A percentile compares a stretch with the other conserved stretches of the same genome.
Evolutionary conservation across 768 basidiomycete species (phyloP).

Genomic region (Tephrocybe sp.): DNA sequence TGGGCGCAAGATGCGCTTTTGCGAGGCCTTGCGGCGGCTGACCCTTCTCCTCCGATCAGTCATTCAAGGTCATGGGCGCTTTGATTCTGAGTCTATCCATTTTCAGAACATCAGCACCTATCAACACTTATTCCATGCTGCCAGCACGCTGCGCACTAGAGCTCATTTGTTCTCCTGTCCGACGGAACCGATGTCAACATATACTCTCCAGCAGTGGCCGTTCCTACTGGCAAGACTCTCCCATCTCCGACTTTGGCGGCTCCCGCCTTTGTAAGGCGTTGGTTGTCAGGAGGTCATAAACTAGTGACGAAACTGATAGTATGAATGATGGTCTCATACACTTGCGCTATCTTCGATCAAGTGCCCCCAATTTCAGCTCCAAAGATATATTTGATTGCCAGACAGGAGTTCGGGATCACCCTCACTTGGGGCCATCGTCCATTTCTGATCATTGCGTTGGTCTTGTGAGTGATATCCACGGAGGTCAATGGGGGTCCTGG

Average conservation of each 20-base stretch:
- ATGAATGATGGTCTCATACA: constrained; percentile 13
- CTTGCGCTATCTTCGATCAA: constrained; percentile 12
- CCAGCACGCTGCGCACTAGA: constrained; percentile 8
- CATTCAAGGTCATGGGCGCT: constrained; percentile 13
- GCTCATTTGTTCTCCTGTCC: not conserved
- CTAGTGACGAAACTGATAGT: constrained; percentile 13
- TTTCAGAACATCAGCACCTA: constrained; percentile 11
- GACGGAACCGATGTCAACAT: constrained; percentile 9
- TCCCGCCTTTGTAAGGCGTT: constrained; percentile 6
- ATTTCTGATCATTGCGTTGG: not conserved
- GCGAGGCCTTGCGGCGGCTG: constrained; percentile 13
- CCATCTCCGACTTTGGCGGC: constrained; percentile 14
- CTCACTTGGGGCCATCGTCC: not conserved
- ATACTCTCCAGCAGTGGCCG: not conserved
- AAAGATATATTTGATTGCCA: constrained; percentile 11
- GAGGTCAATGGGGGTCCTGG: not conserved
- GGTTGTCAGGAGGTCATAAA: constrained; percentile 12
- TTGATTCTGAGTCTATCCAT: constrained; percentile 6
- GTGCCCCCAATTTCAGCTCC: constrained; percentile 2
- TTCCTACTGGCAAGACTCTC: not conserved
- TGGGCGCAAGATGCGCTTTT: constrained; percentile 2
- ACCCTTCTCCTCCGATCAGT: constrained; percentile 16
- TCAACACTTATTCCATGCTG: constrained; percentile 1
- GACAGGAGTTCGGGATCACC: not conserved
- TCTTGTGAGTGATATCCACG: not conserved